phyloP scores from a whole-genome alignment of 306 rosid species.

The Mucuna pruriens region DNA sequence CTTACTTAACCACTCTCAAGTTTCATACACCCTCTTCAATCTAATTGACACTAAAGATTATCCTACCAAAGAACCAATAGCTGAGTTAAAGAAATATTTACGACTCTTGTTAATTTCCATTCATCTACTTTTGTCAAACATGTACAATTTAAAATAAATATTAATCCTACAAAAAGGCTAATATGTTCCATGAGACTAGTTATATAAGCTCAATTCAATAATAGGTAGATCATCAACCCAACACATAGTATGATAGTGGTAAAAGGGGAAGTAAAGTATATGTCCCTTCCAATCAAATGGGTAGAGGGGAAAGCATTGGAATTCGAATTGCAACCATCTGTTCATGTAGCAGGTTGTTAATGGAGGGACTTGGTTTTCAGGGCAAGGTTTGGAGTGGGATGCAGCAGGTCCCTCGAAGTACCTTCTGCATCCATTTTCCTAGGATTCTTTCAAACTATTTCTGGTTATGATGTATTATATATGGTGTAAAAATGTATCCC shows the following conservation, averaged over 20 bases:
- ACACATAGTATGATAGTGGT: not conserved
- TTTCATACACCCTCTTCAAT: conserved; percentile 17
- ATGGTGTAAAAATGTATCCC: not conserved
- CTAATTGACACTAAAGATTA: not conserved
- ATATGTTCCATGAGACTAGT: not conserved
- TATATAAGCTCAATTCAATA: not conserved
- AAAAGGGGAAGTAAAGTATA: not conserved
- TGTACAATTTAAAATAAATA: not conserved
- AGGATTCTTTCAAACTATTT: not conserved
- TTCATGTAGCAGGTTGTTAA: not conserved
- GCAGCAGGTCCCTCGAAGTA: not conserved
- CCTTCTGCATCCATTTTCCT: not conserved
- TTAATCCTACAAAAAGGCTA: not conserved
- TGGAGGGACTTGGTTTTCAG: not conserved
- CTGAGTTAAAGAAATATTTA: not conserved
- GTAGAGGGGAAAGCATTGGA: not conserved
- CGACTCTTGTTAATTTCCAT: conserved; percentile 4
- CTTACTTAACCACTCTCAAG: not conserved
- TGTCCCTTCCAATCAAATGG: not conserved
- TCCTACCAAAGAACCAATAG: not conserved
- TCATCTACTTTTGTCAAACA: conserved; percentile 6
- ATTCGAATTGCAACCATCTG: not conserved
- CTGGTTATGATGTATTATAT: not conserved
- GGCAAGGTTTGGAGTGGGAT: not conserved
- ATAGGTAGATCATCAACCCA: not conserved